Conservation (phyloP, 2,329 filamentous ascomycete species). For the Cercospora zeina region DNA sequence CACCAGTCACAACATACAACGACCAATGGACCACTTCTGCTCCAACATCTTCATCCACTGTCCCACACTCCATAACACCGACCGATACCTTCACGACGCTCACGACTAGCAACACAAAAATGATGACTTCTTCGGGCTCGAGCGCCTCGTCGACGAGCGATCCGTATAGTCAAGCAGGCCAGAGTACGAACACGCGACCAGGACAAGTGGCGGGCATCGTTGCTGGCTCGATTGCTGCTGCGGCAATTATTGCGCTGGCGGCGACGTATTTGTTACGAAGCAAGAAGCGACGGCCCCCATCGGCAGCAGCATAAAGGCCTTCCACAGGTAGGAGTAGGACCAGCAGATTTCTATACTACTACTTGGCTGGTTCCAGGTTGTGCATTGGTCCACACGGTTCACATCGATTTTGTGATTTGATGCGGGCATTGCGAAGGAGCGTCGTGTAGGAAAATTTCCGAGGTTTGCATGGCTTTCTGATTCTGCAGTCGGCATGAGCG, state of each 20-base stretch:
- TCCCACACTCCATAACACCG: neutral
- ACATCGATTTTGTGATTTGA: neutral
- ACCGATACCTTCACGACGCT: neutral
- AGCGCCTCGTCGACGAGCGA: neutral
- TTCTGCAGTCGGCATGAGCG: neutral
- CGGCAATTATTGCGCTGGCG: neutral
- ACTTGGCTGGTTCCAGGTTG: neutral
- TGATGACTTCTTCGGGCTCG: neutral
- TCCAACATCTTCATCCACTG: neutral
- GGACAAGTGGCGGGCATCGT: conserved; percentile 8
- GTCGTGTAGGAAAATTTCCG: neutral
- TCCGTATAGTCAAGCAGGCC: neutral
- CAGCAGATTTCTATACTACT: neutral
- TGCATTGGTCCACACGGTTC: neutral
- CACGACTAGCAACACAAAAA: neutral
- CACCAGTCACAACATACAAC: neutral
- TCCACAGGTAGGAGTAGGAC: neutral
- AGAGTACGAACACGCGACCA: conserved; percentile 1
- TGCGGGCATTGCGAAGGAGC: neutral
- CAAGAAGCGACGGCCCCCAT: neutral
- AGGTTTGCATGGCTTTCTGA: neutral
- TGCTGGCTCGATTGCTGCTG: conserved; percentile 5
- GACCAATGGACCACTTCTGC: neutral
- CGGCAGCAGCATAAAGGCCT: neutral
- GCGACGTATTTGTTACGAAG: neutral